phyloP scores from a whole-genome alignment of 768 basidiomycete species.

The Trametes elegans region DNA sequence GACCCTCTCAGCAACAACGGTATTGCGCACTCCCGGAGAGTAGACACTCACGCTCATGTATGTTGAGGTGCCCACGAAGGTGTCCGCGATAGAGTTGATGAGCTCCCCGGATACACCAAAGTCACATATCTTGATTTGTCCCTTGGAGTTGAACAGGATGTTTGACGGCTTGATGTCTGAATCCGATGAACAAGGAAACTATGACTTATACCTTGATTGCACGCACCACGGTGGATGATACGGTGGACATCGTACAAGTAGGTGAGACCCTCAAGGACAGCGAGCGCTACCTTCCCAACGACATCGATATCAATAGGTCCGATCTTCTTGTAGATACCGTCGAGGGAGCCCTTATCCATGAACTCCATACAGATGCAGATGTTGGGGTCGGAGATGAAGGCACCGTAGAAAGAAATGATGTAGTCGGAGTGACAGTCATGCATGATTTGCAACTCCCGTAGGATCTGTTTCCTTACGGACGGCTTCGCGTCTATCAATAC shows the following conservation, averaged over 20 bases:
- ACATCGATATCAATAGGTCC: conserved; percentile 92
- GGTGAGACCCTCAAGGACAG: conserved; percentile 91
- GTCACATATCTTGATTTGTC: conserved; percentile 98
- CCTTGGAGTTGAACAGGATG: conserved; percentile 89
- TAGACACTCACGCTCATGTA: conserved; percentile 90
- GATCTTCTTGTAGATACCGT: conserved; percentile 94
- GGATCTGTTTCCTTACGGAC: conserved; percentile 93
- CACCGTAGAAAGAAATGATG: conserved; percentile 97
- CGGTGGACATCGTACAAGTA: conserved; percentile 97
- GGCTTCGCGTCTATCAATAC: conserved; percentile 97
- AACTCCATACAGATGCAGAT: conserved; percentile 99
- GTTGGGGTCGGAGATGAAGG: conserved; percentile 94
- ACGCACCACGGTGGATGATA: conserved; percentile 95
- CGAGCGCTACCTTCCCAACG: conserved; percentile 91
- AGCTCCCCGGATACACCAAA: conserved; percentile 99
- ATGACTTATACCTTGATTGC: not conserved
- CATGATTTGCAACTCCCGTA: conserved; percentile 98
- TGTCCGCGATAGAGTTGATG: conserved; percentile 98
- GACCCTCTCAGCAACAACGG: not conserved
- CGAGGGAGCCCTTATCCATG: conserved; percentile 92
- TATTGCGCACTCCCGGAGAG: not conserved
- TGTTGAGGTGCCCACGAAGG: conserved; percentile 97
- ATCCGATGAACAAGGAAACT: not conserved
- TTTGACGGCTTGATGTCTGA: conserved; percentile 99
- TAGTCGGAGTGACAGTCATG: conserved; percentile 92